A percentile compares a stretch with the other conserved stretches of the same genome.
Evolutionary conservation across 2,329 filamentous ascomycete species (phyloP).

Genomic region (Cytospora schulzeri): DNA sequence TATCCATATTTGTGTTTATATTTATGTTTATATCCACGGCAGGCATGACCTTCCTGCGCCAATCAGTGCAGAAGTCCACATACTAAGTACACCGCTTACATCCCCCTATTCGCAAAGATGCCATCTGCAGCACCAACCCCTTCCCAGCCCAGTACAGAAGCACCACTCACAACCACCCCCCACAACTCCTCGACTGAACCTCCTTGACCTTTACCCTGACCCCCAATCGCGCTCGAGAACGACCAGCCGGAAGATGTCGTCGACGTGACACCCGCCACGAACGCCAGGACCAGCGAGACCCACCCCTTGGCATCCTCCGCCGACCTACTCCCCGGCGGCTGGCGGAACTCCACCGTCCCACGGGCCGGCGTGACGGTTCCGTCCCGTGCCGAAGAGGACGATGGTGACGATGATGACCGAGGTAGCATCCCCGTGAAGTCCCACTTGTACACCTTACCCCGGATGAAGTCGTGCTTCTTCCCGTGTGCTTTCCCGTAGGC

Average conservation of each 20-base stretch:
- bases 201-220: constrained; percentile 3
- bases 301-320: constrained; percentile 38
- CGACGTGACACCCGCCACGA: constrained; percentile 38
- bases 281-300: constrained; percentile 38
- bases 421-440: constrained; percentile 38
- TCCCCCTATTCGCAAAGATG: constrained; percentile 30
- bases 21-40: too few relatives aligned
- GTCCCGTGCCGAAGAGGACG: background rate
- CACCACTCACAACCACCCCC: constrained; percentile 32
- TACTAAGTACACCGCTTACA: too few relatives aligned
- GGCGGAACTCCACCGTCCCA: constrained; percentile 43
- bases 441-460: constrained; percentile 46
- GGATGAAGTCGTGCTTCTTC: constrained; percentile 39
- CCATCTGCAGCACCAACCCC: constrained; percentile 34
- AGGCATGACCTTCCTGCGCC: too few relatives aligned
- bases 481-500: constrained; percentile 37
- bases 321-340: constrained; percentile 37
- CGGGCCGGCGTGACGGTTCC: constrained; percentile 13
- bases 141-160: constrained; percentile 34
- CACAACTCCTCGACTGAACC: constrained; percentile 34
- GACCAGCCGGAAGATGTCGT: constrained; percentile 20
- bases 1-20: too few relatives aligned
- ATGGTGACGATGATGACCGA: background rate
- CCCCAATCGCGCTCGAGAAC: constrained; percentile 14
- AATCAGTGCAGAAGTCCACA: too few relatives aligned